Conservation (phyloP, 1,284 basidiomycete species). For the Phaffia rhodozyma region DNA sequence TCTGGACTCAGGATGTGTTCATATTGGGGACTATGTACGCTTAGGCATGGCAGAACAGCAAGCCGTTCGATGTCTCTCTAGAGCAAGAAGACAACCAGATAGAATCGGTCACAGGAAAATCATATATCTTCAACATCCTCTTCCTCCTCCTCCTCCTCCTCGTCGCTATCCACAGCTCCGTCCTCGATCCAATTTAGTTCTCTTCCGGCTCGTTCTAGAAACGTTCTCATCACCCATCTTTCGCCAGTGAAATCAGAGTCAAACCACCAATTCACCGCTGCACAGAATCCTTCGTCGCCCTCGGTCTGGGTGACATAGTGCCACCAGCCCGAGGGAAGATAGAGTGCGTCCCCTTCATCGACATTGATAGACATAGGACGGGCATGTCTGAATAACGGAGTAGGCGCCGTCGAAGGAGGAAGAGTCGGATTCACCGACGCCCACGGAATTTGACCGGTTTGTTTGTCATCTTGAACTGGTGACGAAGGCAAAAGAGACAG, state of each 20-base stretch:
- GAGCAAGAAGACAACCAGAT: too few species aligned
- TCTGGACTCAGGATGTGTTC: too few species aligned
- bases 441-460: constrained; percentile 49
- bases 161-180: not conserved
- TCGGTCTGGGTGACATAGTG: constrained; percentile 63
- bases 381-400: constrained; percentile 31
- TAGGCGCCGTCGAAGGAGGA: constrained; percentile 31
- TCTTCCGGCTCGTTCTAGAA: constrained; percentile 13
- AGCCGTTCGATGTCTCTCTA: too few species aligned
- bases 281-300: constrained; percentile 39
- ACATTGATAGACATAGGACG: constrained; percentile 56
- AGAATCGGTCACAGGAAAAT: too few species aligned
- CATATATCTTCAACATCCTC: too few species aligned
- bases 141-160: not conserved
- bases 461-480: constrained; percentile 29
- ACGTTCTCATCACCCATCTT: constrained; percentile 2
- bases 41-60: too few species aligned
- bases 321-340: constrained; percentile 83
- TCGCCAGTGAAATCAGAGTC: constrained; percentile 35
- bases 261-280: constrained; percentile 84
- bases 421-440: constrained; percentile 53
- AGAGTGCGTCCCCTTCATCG: constrained; percentile 63
- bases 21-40: too few species aligned
- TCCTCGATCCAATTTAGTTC: constrained; percentile 8
- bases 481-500: constrained; percentile 42